phyloP scores from a whole-genome alignment of 495 filamentous ascomycete genomes.

The Aspergillus bertholletiae region DNA sequence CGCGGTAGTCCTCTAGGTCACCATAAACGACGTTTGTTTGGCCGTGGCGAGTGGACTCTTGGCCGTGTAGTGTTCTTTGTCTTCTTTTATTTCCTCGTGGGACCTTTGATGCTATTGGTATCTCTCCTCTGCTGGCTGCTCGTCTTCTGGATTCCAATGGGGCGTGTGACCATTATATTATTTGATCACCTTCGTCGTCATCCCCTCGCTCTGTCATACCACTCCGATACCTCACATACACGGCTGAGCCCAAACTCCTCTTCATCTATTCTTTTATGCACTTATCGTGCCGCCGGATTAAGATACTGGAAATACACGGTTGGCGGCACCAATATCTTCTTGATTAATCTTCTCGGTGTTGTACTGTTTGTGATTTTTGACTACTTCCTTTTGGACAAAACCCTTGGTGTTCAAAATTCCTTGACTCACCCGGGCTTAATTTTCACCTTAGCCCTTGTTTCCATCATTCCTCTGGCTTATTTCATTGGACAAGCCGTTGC shows the following conservation, averaged over 20 bases:
- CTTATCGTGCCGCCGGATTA: slow-evolving; percentile 88
- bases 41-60: slow-evolving; percentile 90
- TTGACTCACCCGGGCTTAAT: slow-evolving; percentile 79
- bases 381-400: slow-evolving; percentile 69
- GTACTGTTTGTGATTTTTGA: slow-evolving; percentile 92
- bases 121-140: slow-evolving; percentile 90
- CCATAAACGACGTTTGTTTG: slow-evolving; percentile 88
- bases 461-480: slow-evolving; percentile 96
- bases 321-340: slow-evolving; percentile 97
- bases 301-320: slow-evolving; percentile 99
- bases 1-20: slow-evolving; percentile 48
- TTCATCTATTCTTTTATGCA: slow-evolving; percentile 89
- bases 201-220: slow-evolving; percentile 88
- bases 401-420: slow-evolving; percentile 63
- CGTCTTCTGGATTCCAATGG: slow-evolving; percentile 99
- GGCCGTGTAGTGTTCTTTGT: slow-evolving; percentile 94
- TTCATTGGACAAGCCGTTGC: slow-evolving; percentile 99
- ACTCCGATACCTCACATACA: slow-evolving; percentile 75
- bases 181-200: slow-evolving; percentile 91
- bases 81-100: slow-evolving; percentile 93
- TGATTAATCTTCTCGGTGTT: slow-evolving; percentile 91
- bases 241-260: slow-evolving; percentile 65
- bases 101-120: slow-evolving; percentile 81
- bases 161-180: slow-evolving; percentile 84
- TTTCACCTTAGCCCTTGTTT: slow-evolving; percentile 80